Conservation (phyloP, 1,139 yeast species). For the Candida pseudoviswanathii region DNA sequence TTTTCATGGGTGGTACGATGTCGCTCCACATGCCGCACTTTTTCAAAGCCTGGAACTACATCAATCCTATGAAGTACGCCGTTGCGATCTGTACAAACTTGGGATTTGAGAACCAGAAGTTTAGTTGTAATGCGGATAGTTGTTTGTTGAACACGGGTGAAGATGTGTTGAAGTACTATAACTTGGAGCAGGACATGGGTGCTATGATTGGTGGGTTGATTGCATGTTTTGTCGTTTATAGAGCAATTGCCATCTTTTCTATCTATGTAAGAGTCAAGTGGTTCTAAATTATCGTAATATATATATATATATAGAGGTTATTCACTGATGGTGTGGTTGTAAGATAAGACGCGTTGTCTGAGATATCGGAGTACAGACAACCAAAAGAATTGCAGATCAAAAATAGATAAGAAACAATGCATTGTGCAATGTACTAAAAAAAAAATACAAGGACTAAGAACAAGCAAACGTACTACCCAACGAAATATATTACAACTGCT, state of each 20-base stretch:
- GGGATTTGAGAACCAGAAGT: constrained; percentile 35
- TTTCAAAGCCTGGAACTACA: constrained; percentile 67
- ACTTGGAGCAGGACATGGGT: constrained; percentile 30
- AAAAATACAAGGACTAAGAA: neutral
- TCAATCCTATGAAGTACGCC: constrained; percentile 74
- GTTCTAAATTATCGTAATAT: constrained; percentile 9
- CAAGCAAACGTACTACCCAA: neutral
- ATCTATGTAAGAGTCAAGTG: constrained; percentile 32
- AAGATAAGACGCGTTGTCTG: neutral
- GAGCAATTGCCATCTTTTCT: constrained; percentile 30
- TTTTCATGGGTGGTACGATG: constrained; percentile 87
- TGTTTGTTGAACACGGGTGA: constrained; percentile 40
- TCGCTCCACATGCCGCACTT: constrained; percentile 73
- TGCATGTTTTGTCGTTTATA: constrained; percentile 37
- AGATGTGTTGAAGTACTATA: constrained; percentile 36
- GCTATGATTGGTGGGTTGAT: constrained; percentile 39
- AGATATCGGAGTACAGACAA: neutral
- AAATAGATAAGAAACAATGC: neutral
- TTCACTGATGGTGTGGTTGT: neutral
- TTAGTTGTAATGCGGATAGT: constrained; percentile 28
- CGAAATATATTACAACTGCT: neutral
- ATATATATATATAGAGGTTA: neutral
- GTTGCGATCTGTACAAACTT: constrained; percentile 52
- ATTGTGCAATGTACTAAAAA: neutral
- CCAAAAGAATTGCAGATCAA: neutral